These are phyloP conservation scores for Fusarium sp. DNA, from an alignment of 2,329 filamentous ascomycete species.

Conservation along the genomic window DNA sequence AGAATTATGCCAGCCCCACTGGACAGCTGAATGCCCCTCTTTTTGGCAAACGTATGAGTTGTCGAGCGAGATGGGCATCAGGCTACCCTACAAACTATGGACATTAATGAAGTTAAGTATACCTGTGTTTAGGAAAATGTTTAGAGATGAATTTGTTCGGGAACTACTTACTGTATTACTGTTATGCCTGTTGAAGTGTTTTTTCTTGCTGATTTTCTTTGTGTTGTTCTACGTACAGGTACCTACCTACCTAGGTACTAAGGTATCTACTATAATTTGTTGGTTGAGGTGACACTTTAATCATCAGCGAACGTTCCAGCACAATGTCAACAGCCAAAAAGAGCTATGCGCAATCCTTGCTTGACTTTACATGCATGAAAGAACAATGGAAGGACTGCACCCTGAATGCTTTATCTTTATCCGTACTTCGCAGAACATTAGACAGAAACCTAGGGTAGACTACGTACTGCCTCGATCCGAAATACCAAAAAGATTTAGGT, in stretches of 20 bases:
- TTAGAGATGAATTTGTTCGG: not conserved
- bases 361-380: not conserved
- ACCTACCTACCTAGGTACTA: too few species aligned
- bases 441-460: too few species aligned
- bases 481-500: not conserved
- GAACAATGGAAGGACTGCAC: not conserved
- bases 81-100: not conserved
- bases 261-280: not conserved
- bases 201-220: not conserved
- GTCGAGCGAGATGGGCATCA: not conserved
- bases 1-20: conserved; percentile 28
- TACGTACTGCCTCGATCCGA: not conserved
- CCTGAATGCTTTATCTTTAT: not conserved
- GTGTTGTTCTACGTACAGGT: too few species aligned
- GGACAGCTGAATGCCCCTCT: conserved; percentile 2
- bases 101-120: not conserved
- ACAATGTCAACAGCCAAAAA: not conserved
- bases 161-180: not conserved
- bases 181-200: not conserved
- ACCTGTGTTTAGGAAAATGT: not conserved
- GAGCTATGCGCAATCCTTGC: not conserved
- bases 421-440: too few species aligned
- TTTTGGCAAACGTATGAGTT: not conserved
- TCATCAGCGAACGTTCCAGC: conserved; percentile 1
- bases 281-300: not conserved